These are phyloP conservation scores for Pistacia integerrima DNA, from an alignment of 345 rosid species.

Conservation along the genomic window DNA sequence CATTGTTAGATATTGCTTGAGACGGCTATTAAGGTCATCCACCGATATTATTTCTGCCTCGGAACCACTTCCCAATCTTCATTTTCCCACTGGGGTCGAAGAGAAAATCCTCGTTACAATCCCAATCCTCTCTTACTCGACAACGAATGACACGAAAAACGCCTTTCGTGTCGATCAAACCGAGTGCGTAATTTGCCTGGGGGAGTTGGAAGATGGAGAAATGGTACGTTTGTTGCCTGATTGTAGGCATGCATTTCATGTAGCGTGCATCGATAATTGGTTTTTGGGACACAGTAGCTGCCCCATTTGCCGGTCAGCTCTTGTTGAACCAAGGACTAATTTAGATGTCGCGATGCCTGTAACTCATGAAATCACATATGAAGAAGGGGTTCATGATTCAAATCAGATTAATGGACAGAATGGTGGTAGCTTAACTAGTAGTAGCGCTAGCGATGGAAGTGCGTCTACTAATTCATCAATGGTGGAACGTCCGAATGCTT, in stretches of 20 bases:
- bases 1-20: slow-evolving; percentile 31
- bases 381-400: not conserved
- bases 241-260: slow-evolving; percentile 76
- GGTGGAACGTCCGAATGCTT: not conserved
- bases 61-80: not conserved
- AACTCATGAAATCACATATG: not conserved
- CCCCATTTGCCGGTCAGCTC: slow-evolving; percentile 60
- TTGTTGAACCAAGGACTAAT: not conserved
- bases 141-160: not conserved
- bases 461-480: not conserved
- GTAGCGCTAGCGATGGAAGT: not conserved
- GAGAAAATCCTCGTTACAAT: slow-evolving; percentile 37
- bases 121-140: slow-evolving; percentile 37
- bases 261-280: slow-evolving; percentile 73
- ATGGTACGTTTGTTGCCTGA: slow-evolving; percentile 59
- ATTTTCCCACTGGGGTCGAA: slow-evolving; percentile 32
- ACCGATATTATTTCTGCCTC: not conserved
- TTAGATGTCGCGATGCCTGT: slow-evolving; percentile 1
- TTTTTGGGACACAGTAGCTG: slow-evolving; percentile 57
- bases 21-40: not conserved
- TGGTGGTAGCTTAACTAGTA: too few relatives aligned
- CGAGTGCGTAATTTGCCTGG: slow-evolving; percentile 60
- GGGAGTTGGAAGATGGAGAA: slow-evolving; percentile 50
- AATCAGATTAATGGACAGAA: too few relatives aligned
- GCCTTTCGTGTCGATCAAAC: slow-evolving; percentile 21